Base-by-base conservation (phyloP, 2,329 filamentous ascomycete species). In the Paecilomyces formosus region DNA sequence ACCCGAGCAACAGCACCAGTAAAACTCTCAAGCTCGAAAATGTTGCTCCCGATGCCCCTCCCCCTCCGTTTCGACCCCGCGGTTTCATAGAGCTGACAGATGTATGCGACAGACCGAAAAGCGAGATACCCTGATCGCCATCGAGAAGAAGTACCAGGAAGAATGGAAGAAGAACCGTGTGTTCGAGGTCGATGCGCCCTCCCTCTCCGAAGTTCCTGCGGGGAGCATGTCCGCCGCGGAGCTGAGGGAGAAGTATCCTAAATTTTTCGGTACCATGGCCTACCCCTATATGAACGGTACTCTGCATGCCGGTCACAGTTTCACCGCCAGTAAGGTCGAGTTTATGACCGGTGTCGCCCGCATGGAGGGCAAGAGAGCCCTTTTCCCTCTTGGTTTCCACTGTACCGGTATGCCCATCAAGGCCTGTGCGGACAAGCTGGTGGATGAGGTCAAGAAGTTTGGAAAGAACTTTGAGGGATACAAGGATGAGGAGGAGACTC, bases 341-440 rank as follows among this genome's bases (percentile, higher is more conserved):
- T 99, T 97, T 74, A 88, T 87, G 59, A 85, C 88, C 24, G 91
- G 93, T 51, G 92, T 91, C 71, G 88, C 89, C 53, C 84, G 93
- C 58, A 95, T 97, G 90, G 85, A 92, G 73, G 94, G 94, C 70
- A 93, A 93, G 80, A 83, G 88, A 56, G 82, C 88, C 58, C 81
- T 97, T 56, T 97, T 94, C 73, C 94, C 94, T 58, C 88, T 94
- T 70, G 94, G 93, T 31, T 99, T 92, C 79, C 94, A 99, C 81
- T 91, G 89, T 78, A 97, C 93, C 0, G 94, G 94, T 67, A 95
- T 99, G 88, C 92, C 92, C 53, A 99, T 99, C 81, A 97, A 97
- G 78, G 92, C 94, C 5, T 95, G 90, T 69, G 92, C 94, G 57
- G 93, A 99, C 80, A 97, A 97, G 81, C 85, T 99, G 53, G 86